Conservation (phyloP, 176 grass and related monocot species). For the Thalia dealbata region DNA sequence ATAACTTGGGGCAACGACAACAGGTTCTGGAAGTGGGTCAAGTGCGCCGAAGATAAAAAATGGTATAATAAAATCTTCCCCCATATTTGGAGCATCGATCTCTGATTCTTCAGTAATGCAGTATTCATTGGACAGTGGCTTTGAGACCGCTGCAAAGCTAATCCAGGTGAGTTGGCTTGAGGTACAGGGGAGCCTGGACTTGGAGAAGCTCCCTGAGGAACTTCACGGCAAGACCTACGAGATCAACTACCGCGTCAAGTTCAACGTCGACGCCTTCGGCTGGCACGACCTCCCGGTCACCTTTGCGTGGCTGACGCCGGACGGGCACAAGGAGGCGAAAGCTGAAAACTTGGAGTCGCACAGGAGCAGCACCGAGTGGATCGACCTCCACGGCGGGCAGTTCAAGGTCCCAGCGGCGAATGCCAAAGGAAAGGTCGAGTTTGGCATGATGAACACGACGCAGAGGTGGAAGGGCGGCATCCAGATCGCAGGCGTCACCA, state of each 20-base stretch:
- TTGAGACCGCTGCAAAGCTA: background rate
- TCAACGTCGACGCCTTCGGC: conserved; percentile 6
- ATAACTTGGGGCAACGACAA: background rate
- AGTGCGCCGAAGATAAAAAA: background rate
- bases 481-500: background rate
- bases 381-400: background rate
- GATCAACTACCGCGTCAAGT: conserved; percentile 1
- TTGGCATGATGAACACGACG: background rate
- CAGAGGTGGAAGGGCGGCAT: conserved; percentile 9
- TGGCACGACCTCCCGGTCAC: background rate
- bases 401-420: background rate
- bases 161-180: conserved; percentile 3
- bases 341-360: background rate
- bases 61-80: background rate
- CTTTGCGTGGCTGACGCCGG: background rate
- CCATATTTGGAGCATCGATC: too few species aligned
- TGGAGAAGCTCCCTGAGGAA: background rate
- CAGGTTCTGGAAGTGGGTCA: background rate
- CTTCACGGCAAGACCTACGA: background rate
- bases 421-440: background rate
- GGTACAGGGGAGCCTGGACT: background rate
- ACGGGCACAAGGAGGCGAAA: background rate
- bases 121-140: too few species aligned
- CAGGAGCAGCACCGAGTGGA: background rate
- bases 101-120: too few species aligned